Evolutionary conservation across 2,329 filamentous ascomycete genomes (phyloP).

Genomic region (Exophiala dermatitidis): DNA sequence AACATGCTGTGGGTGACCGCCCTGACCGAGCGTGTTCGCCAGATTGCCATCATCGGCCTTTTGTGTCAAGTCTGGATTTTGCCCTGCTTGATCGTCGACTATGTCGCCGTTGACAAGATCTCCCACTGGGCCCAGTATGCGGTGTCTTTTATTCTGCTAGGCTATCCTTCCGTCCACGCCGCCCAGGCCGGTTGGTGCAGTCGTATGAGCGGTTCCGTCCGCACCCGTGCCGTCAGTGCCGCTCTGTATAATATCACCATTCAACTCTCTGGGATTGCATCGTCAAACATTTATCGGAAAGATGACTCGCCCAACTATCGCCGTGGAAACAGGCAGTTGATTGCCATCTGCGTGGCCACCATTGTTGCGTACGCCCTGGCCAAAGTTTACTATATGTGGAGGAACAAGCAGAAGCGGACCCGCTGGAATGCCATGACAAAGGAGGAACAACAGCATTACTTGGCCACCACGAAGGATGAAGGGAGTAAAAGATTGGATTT

Average conservation of each 20-base stretch:
- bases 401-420: slow-evolving; percentile 32
- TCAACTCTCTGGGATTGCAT: slow-evolving; percentile 33
- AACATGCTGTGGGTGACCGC: slow-evolving; percentile 48
- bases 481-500: slow-evolving; percentile 52
- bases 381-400: slow-evolving; percentile 37
- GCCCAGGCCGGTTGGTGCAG: slow-evolving; percentile 45
- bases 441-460: slow-evolving; percentile 44
- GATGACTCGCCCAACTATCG: slow-evolving; percentile 53
- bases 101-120: slow-evolving; percentile 33
- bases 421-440: slow-evolving; percentile 38
- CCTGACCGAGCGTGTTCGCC: slow-evolving; percentile 34
- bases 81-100: slow-evolving; percentile 47
- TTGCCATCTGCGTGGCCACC: slow-evolving; percentile 27
- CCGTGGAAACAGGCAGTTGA: slow-evolving; percentile 38
- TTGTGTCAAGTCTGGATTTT: slow-evolving; percentile 47
- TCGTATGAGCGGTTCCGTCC: slow-evolving; percentile 44
- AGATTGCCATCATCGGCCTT: slow-evolving; percentile 42
- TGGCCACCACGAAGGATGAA: slow-evolving; percentile 46
- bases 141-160: slow-evolving; percentile 37
- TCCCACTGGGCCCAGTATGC: slow-evolving; percentile 41
- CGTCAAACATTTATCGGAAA: slow-evolving; percentile 33
- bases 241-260: slow-evolving; percentile 46
- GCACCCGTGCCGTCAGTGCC: slow-evolving; percentile 43
- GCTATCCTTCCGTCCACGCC: slow-evolving; percentile 47
- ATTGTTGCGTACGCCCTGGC: slow-evolving; percentile 29